Evolutionary conservation across 345 rosid genomes (phyloP).

Genomic region (Geranium rotundifolium): DNA sequence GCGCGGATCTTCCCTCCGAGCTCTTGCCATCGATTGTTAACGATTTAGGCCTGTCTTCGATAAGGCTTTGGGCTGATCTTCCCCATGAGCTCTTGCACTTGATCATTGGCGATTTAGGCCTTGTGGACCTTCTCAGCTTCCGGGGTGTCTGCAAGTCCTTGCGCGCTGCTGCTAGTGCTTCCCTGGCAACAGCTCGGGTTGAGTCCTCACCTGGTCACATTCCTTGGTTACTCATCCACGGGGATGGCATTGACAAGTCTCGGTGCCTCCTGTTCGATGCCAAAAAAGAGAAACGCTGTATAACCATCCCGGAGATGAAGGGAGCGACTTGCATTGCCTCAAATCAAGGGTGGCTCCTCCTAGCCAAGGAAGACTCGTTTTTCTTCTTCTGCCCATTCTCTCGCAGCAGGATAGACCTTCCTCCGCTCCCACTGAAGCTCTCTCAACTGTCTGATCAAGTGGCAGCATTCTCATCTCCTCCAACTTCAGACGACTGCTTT

Average conservation of each 20-base stretch:
- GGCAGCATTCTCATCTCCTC: too few relatives aligned
- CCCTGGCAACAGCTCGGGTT: constrained; percentile 9
- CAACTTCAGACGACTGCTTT: too few relatives aligned
- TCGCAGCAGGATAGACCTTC: constrained; percentile 9
- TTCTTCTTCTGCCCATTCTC: constrained; percentile 29
- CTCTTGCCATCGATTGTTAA: too few relatives aligned
- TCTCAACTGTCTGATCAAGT: too few relatives aligned
- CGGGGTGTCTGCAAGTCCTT: constrained; percentile 15
- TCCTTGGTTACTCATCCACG: constrained; percentile 18
- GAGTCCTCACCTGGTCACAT: not conserved
- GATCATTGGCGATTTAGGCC: constrained; percentile 11
- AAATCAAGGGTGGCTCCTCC: constrained; percentile 18
- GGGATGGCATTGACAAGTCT: not conserved
- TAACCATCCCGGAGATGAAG: constrained; percentile 10
- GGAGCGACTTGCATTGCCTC: constrained; percentile 26
- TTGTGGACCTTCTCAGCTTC: constrained; percentile 15
- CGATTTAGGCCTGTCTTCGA: too few relatives aligned
- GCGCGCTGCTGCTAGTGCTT: constrained; percentile 13
- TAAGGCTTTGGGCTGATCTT: too few relatives aligned
- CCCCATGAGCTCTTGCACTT: constrained; percentile 6
- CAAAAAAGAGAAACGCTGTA: not conserved
- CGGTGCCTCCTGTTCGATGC: too few relatives aligned
- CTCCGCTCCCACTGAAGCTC: too few relatives aligned
- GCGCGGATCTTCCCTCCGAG: constrained; percentile 16
- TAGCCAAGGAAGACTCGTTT: constrained; percentile 1